Evolutionary conservation across 331 rosid species (phyloP).

Genomic region (Pyracantha coccinea): DNA sequence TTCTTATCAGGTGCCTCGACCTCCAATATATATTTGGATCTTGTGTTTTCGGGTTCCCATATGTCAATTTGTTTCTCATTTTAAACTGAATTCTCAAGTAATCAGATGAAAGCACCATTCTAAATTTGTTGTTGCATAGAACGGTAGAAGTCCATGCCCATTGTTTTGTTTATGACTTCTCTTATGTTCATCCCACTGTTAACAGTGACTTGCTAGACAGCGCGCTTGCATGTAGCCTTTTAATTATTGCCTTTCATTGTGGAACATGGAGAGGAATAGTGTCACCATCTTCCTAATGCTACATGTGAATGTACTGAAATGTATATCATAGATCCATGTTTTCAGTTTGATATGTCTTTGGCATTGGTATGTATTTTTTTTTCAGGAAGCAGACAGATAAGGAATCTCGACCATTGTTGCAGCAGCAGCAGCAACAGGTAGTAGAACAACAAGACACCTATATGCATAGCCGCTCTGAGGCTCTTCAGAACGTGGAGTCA

Average conservation of each 20-base stretch:
- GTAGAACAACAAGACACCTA: slow-evolving; percentile 52
- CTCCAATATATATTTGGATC: background rate
- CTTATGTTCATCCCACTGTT: background rate
- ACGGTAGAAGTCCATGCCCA: background rate
- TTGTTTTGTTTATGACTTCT: background rate
- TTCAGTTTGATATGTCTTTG: background rate
- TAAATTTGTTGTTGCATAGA: too few species aligned
- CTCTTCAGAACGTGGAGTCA: slow-evolving; percentile 92
- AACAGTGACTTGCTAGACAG: background rate
- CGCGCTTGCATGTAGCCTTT: background rate
- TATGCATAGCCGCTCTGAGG: slow-evolving; percentile 96
- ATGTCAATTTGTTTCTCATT: background rate
- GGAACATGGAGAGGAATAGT: background rate
- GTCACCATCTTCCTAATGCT: background rate
- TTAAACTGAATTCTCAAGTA: background rate
- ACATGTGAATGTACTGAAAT: background rate
- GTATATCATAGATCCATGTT: background rate
- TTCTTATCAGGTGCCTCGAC: background rate
- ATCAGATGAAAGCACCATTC: background rate
- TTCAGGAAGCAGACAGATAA: slow-evolving; percentile 73
- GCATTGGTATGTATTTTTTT: slow-evolving; percentile 8
- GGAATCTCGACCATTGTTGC: slow-evolving; percentile 73
- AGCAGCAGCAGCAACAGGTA: slow-evolving; percentile 27
- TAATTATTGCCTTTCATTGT: background rate
- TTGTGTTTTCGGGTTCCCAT: background rate